These are phyloP conservation scores for Wickerhamiella nectarea DNA, from an alignment of 805 yeast genomes.

Conservation along the genomic window DNA sequence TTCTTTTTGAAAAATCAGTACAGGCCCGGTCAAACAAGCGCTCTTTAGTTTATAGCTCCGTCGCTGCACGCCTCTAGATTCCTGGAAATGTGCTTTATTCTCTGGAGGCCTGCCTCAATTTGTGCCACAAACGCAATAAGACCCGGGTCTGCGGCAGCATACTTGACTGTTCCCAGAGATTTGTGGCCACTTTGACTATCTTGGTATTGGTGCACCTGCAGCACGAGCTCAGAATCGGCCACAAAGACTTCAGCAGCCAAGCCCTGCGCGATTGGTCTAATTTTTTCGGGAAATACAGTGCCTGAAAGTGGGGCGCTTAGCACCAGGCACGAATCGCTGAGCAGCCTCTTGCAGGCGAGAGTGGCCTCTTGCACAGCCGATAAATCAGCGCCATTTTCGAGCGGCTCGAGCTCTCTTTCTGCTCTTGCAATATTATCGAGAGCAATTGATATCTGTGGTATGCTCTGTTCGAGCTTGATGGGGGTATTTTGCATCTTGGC, in stretches of 20 bases:
- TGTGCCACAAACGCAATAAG: constrained; percentile 7
- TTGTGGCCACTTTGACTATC: constrained; percentile 5
- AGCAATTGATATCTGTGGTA: constrained; percentile 6
- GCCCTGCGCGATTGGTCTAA: constrained; percentile 1
- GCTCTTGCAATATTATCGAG: not conserved
- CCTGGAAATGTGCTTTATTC: constrained; percentile 1
- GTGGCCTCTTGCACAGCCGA: not conserved
- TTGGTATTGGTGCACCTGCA: constrained; percentile 6
- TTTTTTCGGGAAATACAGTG: constrained; percentile 5
- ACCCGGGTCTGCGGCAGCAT: constrained; percentile 7
- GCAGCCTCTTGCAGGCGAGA: not conserved
- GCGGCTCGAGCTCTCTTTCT: not conserved
- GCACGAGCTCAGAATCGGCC: constrained; percentile 6
- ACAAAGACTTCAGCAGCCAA: constrained; percentile 3
- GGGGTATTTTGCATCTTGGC: not conserved
- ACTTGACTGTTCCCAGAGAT: not conserved
- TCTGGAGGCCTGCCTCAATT: constrained; percentile 4
- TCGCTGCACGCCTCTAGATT: not conserved
- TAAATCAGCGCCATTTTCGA: not conserved
- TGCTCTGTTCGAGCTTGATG: not conserved
- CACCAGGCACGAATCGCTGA: not conserved
- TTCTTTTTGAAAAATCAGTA: no score
- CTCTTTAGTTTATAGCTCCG: not conserved
- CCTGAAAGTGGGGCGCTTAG: not conserved
- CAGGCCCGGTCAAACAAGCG: no score